These are phyloP conservation scores for Botrytis fragariae DNA, from an alignment of 2,329 filamentous ascomycete genomes.

Conservation along the genomic window DNA sequence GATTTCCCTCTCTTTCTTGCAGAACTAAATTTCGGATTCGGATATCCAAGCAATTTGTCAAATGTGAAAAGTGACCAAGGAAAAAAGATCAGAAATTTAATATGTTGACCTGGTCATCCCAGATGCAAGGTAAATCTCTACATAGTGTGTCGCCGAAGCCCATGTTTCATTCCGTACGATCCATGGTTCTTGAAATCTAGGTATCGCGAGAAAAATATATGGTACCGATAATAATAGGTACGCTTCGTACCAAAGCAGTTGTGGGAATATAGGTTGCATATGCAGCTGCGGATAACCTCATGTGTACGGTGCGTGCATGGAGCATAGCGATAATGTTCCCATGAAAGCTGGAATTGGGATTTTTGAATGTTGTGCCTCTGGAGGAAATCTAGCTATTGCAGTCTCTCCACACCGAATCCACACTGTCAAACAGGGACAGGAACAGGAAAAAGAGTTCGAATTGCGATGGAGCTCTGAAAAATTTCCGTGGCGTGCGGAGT, in stretches of 20 bases:
- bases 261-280: not conserved
- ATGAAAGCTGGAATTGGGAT: not conserved
- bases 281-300: conserved; percentile 2
- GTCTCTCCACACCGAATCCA: not conserved
- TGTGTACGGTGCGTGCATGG: not conserved
- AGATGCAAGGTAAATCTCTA: conserved; percentile 11
- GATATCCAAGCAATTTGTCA: not conserved
- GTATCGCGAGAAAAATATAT: not conserved
- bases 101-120: not conserved
- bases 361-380: not conserved
- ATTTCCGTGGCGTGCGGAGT: not conserved
- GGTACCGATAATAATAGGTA: not conserved
- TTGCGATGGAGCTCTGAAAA: not conserved
- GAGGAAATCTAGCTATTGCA: not conserved
- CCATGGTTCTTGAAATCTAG: not conserved
- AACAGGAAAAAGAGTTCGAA: not conserved
- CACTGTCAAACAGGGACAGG: not conserved
- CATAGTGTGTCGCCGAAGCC: conserved; percentile 9
- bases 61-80: not conserved
- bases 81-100: not conserved
- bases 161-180: not conserved
- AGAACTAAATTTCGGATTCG: not conserved
- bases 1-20: not conserved
- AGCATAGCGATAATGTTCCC: not conserved
- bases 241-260: not conserved